Evolutionary conservation across 2,329 filamentous ascomycete genomes (phyloP).

Genomic region (Exophiala sp.): DNA sequence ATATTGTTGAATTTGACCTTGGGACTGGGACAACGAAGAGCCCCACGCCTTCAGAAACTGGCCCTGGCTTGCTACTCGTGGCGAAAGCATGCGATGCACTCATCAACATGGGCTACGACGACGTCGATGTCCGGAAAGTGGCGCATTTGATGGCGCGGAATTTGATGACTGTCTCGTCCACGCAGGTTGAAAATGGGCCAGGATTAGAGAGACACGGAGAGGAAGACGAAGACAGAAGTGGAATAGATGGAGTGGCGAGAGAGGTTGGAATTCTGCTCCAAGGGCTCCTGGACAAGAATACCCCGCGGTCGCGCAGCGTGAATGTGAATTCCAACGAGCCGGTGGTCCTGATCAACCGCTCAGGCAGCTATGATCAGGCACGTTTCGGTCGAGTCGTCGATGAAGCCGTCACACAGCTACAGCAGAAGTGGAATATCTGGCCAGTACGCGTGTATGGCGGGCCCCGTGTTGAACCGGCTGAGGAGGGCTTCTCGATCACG

Average conservation of each 20-base stretch:
- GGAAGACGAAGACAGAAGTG: neutral
- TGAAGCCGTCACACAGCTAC: constrained; percentile 12
- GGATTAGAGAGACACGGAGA: neutral
- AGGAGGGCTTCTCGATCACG: constrained; percentile 14
- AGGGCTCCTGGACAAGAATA: constrained; percentile 11
- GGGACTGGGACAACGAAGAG: neutral
- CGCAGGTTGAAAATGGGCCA: constrained; percentile 1
- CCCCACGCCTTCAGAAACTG: neutral
- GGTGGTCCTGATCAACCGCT: constrained; percentile 22
- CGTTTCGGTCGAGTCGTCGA: constrained; percentile 5
- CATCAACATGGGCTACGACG: constrained; percentile 12
- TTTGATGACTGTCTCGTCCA: constrained; percentile 10
- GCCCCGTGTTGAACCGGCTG: neutral
- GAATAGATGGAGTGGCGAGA: neutral
- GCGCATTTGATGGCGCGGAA: constrained; percentile 12
- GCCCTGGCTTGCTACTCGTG: constrained; percentile 13
- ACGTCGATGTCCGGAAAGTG: constrained; percentile 13
- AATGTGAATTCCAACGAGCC: constrained; percentile 28
- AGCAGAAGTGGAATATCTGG: constrained; percentile 20
- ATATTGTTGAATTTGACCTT: constrained; percentile 2
- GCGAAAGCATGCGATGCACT: constrained; percentile 22
- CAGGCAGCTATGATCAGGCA: neutral
- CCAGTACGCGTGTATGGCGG: constrained; percentile 26
- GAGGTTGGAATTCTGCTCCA: constrained; percentile 14
- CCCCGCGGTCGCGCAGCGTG: constrained; percentile 8